Base-by-base conservation (phyloP, 768 basidiomycete species). In the Dentipellis sp. region DNA sequence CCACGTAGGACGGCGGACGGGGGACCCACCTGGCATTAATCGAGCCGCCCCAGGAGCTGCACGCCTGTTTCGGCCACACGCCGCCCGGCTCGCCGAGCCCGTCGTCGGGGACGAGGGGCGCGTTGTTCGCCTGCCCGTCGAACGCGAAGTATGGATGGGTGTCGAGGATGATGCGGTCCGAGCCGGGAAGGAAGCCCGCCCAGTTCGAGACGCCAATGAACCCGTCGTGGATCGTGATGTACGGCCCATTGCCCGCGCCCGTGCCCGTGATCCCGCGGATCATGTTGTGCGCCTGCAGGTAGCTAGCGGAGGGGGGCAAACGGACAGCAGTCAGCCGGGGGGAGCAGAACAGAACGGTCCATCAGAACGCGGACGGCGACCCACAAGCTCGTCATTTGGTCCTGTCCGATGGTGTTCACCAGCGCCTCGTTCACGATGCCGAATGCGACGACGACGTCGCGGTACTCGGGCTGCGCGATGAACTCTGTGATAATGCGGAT, bases 401-500 rank as follows among this genome's bases (percentile, higher is more conserved):
- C 70, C 57, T 72, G 63, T 1, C 88, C 88, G 53, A 91, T 84
- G 10, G 72, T 72, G 3, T 68, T 63, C 37, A 80, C 57, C 19
- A 79, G 68, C 8, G 84, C 75, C 67, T 89, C 87, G 62, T 88
- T 88, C 23, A 87, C 65, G 53, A 87, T 78, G 6, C 83, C 83
- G 61, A 84, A 83, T 57, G 81, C 65, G 12, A 77, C 77, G 37
- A 86, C 72, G 6, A 92, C 80, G 52, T 84, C 72, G 57, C 71
- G 73, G 74, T 86, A 91, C 63, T 81, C 74, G 61, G 84, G 80
- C 67, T 92, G 89, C 4, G 81, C 80, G 65, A 95, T 86, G 73
- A 95, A 97, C 71, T 90, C 86, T 48, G 81, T 79, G 60, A 91
- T 71, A 34, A 86, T 76, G 23, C 92, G 81, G 59, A 94, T 83